These are phyloP conservation scores for Penicillium corylophilum DNA, from an alignment of 2,329 filamentous ascomycete genomes.

Conservation along the genomic window DNA sequence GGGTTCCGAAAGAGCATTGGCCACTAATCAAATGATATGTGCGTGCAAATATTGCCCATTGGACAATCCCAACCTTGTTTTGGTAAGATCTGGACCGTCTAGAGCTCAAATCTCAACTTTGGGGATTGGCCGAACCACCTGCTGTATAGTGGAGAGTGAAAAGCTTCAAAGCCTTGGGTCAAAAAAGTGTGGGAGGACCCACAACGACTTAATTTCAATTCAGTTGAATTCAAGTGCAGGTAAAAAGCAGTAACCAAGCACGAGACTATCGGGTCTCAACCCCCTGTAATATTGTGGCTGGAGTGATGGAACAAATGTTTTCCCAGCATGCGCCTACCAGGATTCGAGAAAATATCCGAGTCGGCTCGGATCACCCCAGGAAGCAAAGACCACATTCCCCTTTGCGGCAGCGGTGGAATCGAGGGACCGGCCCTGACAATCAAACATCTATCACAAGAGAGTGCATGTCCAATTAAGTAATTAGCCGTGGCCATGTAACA, in stretches of 20 bases:
- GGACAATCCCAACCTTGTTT: neutral
- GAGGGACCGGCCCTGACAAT: neutral
- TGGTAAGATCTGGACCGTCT: neutral
- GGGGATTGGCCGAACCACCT: neutral
- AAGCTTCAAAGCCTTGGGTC: no score
- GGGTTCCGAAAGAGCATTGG: neutral
- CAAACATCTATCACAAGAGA: neutral
- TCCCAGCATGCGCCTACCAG: neutral
- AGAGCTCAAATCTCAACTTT: neutral
- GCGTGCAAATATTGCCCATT: neutral
- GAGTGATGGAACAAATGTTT: neutral
- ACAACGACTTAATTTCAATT: neutral
- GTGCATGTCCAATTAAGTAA: neutral
- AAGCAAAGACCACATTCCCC: conserved; percentile 5
- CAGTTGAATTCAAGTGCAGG: neutral
- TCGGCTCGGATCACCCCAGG: neutral
- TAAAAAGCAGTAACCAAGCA: neutral
- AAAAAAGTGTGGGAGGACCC: neutral
- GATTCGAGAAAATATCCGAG: neutral
- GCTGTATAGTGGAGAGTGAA: no score
- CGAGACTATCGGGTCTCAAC: no score
- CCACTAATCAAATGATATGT: neutral
- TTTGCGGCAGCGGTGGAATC: neutral
- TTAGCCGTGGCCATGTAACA: neutral
- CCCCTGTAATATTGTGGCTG: neutral